A percentile compares a stretch with the other conserved stretches of the same genome.
Evolutionary conservation across 805 yeast species (phyloP).

Genomic region (Candida ponderosae): DNA sequence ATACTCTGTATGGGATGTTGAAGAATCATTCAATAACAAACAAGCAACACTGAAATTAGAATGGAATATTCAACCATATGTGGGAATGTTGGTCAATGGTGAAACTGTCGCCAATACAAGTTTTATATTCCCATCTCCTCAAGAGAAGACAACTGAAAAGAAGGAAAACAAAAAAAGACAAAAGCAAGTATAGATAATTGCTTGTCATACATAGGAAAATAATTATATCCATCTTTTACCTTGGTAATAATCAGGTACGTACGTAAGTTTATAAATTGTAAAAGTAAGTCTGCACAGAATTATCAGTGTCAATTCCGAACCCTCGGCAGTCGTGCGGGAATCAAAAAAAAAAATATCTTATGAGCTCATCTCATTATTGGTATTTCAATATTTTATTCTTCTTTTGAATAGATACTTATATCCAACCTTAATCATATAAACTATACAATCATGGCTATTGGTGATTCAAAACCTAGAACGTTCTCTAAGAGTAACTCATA

Average conservation of each 20-base stretch:
- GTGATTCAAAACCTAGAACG: no score
- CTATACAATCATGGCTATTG: no score
- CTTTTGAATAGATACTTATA: no score
- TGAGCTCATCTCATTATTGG: no score
- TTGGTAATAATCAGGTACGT: no score
- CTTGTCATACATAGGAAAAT: no score
- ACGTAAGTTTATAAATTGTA: background rate
- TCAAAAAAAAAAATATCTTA: no score
- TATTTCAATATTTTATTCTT: no score
- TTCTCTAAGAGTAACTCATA: no score
- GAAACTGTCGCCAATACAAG: constrained; percentile 27
- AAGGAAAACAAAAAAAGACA: constrained; percentile 4
- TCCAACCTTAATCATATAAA: no score
- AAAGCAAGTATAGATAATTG: background rate
- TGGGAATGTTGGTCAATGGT: constrained; percentile 76
- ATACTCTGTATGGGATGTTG: constrained; percentile 85
- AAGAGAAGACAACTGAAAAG: constrained; percentile 5
- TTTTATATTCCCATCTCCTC: constrained; percentile 12
- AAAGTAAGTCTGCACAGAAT: background rate
- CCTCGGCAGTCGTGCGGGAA: background rate
- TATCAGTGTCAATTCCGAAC: background rate
- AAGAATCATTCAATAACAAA: constrained; percentile 46
- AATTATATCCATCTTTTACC: no score
- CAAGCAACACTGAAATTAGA: constrained; percentile 64
- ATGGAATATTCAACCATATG: constrained; percentile 90